Conservation (phyloP, 306 rosid species). For the Vigna angularis region DNA sequence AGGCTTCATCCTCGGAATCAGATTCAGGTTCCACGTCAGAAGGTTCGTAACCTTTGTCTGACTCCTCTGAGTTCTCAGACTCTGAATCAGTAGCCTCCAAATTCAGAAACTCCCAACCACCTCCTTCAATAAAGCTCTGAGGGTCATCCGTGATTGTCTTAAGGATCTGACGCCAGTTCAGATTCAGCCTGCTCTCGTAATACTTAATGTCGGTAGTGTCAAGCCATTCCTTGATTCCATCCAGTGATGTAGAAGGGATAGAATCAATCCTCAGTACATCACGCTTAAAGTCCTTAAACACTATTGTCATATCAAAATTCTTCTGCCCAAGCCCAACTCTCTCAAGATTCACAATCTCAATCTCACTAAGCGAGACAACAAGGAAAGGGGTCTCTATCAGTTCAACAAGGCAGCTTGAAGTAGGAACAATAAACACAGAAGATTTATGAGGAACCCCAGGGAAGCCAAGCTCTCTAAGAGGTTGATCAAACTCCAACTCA, state of each 20-base stretch:
- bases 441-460: conserved; percentile 94
- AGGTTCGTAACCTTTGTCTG: conserved; percentile 91
- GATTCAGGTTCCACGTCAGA: conserved; percentile 89
- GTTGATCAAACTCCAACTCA: conserved; percentile 96
- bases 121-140: conserved; percentile 87
- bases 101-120: conserved; percentile 98
- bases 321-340: conserved; percentile 99
- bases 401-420: conserved; percentile 90
- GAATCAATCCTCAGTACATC: conserved; percentile 96
- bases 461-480: conserved; percentile 96
- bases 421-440: conserved; percentile 88
- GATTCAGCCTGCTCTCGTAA: conserved; percentile 94
- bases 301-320: conserved; percentile 92
- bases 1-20: conserved; percentile 81
- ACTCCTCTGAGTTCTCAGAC: conserved; percentile 78
- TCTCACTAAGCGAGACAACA: conserved; percentile 85
- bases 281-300: conserved; percentile 89
- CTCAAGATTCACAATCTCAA: conserved; percentile 95
- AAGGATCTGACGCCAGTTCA: conserved; percentile 93
- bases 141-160: conserved; percentile 97
- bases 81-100: conserved; percentile 94
- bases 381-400: conserved; percentile 91
- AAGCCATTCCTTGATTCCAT: conserved; percentile 96
- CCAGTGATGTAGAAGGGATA: conserved; percentile 86
- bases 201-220: conserved; percentile 93